Evolutionary conservation across 192 early-diverging fungal species (phyloP), one percentile per base, ranked within the genome.

Genomic region (Diversispora eburnea): DNA sequence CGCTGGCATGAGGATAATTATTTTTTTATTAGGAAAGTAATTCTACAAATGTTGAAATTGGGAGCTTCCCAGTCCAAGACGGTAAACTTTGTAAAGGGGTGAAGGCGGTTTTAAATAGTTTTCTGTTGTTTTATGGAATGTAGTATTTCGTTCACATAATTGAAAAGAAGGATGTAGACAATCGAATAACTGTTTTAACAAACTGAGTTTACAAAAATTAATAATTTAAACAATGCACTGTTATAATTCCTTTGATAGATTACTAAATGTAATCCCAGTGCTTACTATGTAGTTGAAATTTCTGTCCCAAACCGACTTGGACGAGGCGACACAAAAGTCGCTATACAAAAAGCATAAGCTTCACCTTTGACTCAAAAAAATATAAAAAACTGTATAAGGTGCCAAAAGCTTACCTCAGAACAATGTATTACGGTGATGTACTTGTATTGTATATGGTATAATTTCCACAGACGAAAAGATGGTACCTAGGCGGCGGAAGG

Each of bases 181-280:
- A 58, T n/a, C 57, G 57, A 58, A 22, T 58, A 22, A 58, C 57
- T 58, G 57, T 58, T 58, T 58, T 33, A 58, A 58, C 57, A 58
- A 58, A 22, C 57, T 58, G 25, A 10, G 19, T 58, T 22, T 58
- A 22, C 19, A n/a, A 58, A 58, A 58, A 58, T 57, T 58, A 58
- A 58, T 58, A 58, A 22, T 58, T 58, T 58, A 58, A 58, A n/a
- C 19, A 58, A 58, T 58, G 19, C 57, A 22, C 17, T 22, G 13
- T 58, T 10, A 22, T 33, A 58, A 58, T 58, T 58, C 57, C 20
- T 22, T 22, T 58, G 57, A 58, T 58, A 58, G 25, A 58, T 25
- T 9, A 7, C 57, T 9, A 58, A 58, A 58, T 10, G 22, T 7
- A 58, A 25, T 10, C 57, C 20, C 12, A 22, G 25, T 58, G 57